phyloP scores from a whole-genome alignment of 345 rosid genomes.

The Syzygium aqueum region DNA sequence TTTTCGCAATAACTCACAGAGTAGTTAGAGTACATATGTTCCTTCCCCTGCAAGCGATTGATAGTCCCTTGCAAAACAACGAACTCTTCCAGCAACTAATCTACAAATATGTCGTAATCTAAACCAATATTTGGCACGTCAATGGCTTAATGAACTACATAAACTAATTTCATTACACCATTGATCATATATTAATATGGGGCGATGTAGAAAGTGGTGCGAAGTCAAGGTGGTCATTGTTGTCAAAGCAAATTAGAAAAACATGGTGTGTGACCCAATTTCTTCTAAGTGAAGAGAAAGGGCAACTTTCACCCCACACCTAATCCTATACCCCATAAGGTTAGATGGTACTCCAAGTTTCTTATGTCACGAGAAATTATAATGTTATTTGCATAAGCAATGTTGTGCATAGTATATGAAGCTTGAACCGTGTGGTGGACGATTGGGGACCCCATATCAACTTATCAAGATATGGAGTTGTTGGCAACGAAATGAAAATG shows the following conservation, averaged over 20 bases:
- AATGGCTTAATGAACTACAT: conserved; percentile 1
- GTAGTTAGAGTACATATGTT: not conserved
- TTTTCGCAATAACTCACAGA: not conserved
- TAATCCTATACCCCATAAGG: conserved; percentile 12
- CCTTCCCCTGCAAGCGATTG: conserved; percentile 16
- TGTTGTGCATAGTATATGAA: not conserved
- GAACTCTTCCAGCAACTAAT: not conserved
- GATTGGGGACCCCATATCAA: not conserved
- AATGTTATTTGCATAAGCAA: not conserved
- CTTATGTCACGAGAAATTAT: conserved; percentile 22
- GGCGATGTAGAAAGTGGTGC: not conserved
- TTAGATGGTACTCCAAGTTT: conserved; percentile 9
- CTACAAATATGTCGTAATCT: not conserved
- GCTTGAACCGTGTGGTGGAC: not conserved
- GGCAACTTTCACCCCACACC: conserved; percentile 13
- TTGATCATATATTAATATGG: not conserved
- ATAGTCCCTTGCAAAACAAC: not conserved
- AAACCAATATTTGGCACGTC: conserved; percentile 4
- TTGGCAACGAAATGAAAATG: conserved; percentile 18
- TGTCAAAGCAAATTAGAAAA: conserved; percentile 8
- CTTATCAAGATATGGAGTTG: conserved; percentile 1
- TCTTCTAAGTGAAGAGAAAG: not conserved
- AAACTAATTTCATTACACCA: not conserved
- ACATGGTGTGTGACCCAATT: not conserved
- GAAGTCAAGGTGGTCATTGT: conserved; percentile 15